Percentiles rank a stretch among this genome's conserved stretches.
These are phyloP conservation scores for Flaveria trinervia DNA, from an alignment of 129 eudicot species.

Conservation along the genomic window DNA sequence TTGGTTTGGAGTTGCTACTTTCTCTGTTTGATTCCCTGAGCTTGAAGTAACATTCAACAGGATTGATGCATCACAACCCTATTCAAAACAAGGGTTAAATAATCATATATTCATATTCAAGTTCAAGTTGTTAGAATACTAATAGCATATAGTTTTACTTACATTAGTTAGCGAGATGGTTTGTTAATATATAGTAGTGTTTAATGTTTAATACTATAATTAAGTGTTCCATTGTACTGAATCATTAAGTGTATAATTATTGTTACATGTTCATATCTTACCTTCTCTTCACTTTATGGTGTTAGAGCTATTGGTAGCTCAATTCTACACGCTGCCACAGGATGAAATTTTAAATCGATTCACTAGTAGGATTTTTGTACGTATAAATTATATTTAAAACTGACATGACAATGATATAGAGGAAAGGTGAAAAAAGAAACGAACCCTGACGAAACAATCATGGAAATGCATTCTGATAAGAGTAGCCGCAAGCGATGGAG, in stretches of 20 bases:
- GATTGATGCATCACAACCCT: conserved; percentile 95
- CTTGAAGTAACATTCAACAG: conserved; percentile 59
- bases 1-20: conserved; percentile 59
- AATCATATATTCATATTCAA: not conserved
- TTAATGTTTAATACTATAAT: no score
- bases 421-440: not conserved
- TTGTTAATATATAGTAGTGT: no score
- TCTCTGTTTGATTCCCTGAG: conserved; percentile 76
- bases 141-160: no score
- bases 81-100: conserved; percentile 4
- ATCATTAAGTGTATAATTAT: no score
- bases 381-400: not conserved
- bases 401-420: not conserved
- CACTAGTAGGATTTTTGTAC: no score
- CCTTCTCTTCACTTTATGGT: no score
- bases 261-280: no score
- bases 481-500: conserved; percentile 73
- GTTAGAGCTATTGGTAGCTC: no score
- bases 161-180: no score
- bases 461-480: conserved; percentile 75
- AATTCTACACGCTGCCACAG: no score
- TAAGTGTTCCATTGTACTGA: no score
- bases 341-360: not conserved
- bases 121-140: no score
- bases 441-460: conserved; percentile 87